Conservation (phyloP, 2,329 filamentous ascomycete species). For the Xylaria arbuscula region DNA sequence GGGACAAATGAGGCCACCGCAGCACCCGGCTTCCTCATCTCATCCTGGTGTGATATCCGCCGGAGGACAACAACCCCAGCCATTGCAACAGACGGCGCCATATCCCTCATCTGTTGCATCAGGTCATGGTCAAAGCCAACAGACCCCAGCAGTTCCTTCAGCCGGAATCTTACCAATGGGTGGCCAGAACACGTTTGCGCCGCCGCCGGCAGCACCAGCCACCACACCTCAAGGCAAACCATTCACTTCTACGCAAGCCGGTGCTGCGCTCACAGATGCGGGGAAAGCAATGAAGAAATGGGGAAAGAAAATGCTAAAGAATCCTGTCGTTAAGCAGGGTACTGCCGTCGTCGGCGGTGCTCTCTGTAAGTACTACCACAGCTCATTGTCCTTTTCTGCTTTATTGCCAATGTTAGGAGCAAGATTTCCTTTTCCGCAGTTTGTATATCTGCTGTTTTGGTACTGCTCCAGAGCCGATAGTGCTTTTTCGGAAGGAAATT, state of each 20-base stretch:
- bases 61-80: constrained; percentile 17
- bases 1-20: constrained; percentile 33
- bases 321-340: constrained; percentile 44
- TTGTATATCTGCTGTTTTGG: constrained; percentile 19
- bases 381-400: not conserved
- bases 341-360: constrained; percentile 43
- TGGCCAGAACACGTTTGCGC: constrained; percentile 25
- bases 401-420: constrained; percentile 26
- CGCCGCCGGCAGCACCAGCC: constrained; percentile 19
- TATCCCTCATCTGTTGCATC: constrained; percentile 5
- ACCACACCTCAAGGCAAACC: constrained; percentile 33
- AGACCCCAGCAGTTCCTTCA: constrained; percentile 4
- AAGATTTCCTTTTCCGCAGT: constrained; percentile 33
- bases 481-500: constrained; percentile 2
- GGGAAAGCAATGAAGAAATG: constrained; percentile 50
- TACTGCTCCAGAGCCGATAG: constrained; percentile 32
- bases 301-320: constrained; percentile 48
- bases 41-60: constrained; percentile 9
- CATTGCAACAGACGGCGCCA: constrained; percentile 6
- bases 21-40: constrained; percentile 33
- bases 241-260: constrained; percentile 42
- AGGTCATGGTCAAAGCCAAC: constrained; percentile 26
- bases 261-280: constrained; percentile 40
- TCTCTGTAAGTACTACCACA: constrained; percentile 39
- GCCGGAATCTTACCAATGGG: constrained; percentile 2